A percentile compares a stretch with the other conserved stretches of the same genome.
These are phyloP conservation scores for Phytophthora melonis DNA, from an alignment of 352 stramenopile genomes.

Conservation along the genomic window DNA sequence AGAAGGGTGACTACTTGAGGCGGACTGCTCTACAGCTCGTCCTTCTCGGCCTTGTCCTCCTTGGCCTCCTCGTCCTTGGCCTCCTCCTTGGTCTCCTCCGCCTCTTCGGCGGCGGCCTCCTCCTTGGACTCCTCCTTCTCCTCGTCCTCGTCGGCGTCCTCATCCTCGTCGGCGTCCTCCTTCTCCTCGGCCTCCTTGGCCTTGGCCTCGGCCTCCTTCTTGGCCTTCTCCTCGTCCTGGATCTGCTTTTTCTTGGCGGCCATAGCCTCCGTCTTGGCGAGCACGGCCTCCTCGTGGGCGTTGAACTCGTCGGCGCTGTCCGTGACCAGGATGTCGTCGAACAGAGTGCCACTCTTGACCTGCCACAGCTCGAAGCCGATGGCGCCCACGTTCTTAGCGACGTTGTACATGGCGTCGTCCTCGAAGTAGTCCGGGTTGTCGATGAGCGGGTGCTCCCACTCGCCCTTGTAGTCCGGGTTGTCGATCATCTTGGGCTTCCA, in stretches of 20 bases:
- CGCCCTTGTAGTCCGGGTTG: slow-evolving; percentile 99
- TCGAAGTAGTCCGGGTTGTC: slow-evolving; percentile 98
- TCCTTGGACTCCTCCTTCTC: slow-evolving; percentile 30
- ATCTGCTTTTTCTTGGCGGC: slow-evolving; percentile 81
- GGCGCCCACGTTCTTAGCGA: slow-evolving; percentile 96
- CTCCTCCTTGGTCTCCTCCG: slow-evolving; percentile 36
- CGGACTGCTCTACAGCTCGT: slow-evolving; percentile 53
- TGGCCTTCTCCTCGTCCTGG: slow-evolving; percentile 78
- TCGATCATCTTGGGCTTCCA: slow-evolving; percentile 98
- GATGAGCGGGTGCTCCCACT: slow-evolving; percentile 97
- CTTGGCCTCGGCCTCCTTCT: slow-evolving; percentile 76
- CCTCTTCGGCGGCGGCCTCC: slow-evolving; percentile 58
- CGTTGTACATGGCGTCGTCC: slow-evolving; percentile 95
- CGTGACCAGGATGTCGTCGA: slow-evolving; percentile 99
- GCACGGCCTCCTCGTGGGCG: slow-evolving; percentile 95
- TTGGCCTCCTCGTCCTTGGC: slow-evolving; percentile 21
- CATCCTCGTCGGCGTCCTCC: slow-evolving; percentile 68
- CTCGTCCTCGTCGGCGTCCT: slow-evolving; percentile 67
- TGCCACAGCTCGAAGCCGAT: slow-evolving; percentile 99
- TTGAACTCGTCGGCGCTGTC: slow-evolving; percentile 97
- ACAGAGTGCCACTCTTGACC: slow-evolving; percentile 98
- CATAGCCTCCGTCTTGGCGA: slow-evolving; percentile 84
- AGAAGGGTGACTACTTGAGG: slow-evolving; percentile 8
- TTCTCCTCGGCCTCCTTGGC: slow-evolving; percentile 82
- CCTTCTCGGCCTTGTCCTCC: slow-evolving; percentile 49